Percentiles rank a stretch among this genome's conserved stretches.
phyloP scores from a whole-genome alignment of 352 stramenopile species.

The Blastocystis sp. region DNA sequence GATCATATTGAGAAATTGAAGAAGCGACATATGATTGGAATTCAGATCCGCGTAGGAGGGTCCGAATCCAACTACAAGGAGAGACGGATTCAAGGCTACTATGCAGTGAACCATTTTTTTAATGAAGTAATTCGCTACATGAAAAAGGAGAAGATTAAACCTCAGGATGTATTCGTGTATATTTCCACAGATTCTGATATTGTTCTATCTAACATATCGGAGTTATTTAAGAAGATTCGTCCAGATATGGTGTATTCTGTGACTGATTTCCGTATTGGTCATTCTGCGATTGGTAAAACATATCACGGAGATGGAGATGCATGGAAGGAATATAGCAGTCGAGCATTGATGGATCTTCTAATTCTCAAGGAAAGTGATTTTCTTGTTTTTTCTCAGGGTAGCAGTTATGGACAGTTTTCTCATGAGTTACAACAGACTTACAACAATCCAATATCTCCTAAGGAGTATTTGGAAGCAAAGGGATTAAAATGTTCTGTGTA shows the following conservation, averaged over 20 bases:
- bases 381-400: slow-evolving; percentile 23
- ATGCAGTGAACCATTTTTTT: not conserved
- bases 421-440: slow-evolving; percentile 30
- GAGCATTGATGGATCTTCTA: slow-evolving; percentile 18
- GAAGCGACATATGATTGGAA: not conserved
- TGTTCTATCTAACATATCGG: not conserved
- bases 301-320: not conserved
- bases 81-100: not conserved
- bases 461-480: not conserved
- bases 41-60: slow-evolving; percentile 31
- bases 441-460: not conserved
- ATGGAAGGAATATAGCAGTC: slow-evolving; percentile 1
- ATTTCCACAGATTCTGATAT: slow-evolving; percentile 8
- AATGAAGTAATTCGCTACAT: not conserved
- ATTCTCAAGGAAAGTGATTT: slow-evolving; percentile 55
- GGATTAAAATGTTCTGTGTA: slow-evolving; percentile 49
- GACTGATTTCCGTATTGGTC: slow-evolving; percentile 20
- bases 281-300: not conserved
- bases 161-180: not conserved
- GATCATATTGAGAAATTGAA: not conserved
- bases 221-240: not conserved
- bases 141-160: not conserved
- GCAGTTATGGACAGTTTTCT: slow-evolving; percentile 18
- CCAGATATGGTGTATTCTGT: slow-evolving; percentile 1
- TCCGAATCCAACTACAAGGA: not conserved